Conservation (phyloP, 305 asterid genomes). For the Striga hermonthica region DNA sequence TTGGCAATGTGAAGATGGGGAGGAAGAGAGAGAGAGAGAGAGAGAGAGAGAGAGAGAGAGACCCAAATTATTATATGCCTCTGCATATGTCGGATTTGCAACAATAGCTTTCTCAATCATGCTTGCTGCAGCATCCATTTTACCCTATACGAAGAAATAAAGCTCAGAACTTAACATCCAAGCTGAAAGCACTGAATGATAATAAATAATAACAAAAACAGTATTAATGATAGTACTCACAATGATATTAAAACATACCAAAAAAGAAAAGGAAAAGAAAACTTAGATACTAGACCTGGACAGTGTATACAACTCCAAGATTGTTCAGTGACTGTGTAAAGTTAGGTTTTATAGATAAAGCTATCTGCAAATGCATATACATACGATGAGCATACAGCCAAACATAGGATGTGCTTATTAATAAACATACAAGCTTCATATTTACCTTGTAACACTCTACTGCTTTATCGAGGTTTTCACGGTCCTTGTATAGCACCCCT, state of each 20-base stretch:
- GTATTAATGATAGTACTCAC: not conserved
- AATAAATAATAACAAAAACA: not conserved
- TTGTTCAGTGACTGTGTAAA: conserved; percentile 97
- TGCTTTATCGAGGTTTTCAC: conserved; percentile 99
- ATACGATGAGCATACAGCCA: conserved; percentile 28
- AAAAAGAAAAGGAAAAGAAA: not conserved
- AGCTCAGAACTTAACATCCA: conserved; percentile 16
- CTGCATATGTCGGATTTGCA: conserved; percentile 98
- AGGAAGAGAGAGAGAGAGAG: not conserved
- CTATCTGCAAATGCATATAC: conserved; percentile 57
- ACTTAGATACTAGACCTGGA: conserved; percentile 65
- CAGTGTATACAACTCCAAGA: conserved; percentile 99
- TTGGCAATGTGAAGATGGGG: conserved; percentile 10
- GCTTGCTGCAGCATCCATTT: conserved; percentile 98
- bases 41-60: conserved; percentile 17
- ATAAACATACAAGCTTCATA: conserved; percentile 32
- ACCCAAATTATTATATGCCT: conserved; percentile 98
- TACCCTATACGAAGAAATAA: conserved; percentile 59
- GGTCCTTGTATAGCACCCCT: conserved; percentile 97
- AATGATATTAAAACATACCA: not conserved
- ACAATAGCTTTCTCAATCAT: conserved; percentile 97
- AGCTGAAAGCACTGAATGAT: not conserved
- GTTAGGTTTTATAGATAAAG: conserved; percentile 90
- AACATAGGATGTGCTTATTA: conserved; percentile 12
- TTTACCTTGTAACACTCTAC: conserved; percentile 97